Conservation (phyloP, 345 rosid species). For the Cardamine occulta region DNA sequence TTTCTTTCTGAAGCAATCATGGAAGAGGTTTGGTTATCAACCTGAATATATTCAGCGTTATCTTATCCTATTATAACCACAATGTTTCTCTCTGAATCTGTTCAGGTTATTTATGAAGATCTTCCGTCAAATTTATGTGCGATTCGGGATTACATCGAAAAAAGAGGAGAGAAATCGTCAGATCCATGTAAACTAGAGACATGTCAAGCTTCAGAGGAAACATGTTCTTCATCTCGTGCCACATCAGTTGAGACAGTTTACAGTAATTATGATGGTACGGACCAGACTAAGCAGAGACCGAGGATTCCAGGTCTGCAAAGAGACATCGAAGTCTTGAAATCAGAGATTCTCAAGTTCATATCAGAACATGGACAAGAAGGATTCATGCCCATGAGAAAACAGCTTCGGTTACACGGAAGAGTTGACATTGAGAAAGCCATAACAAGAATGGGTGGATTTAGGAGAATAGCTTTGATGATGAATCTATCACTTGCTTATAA, state of each 20-base stretch:
- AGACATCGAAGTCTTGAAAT: constrained; percentile 75
- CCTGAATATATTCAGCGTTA: neutral
- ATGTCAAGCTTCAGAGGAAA: constrained; percentile 46
- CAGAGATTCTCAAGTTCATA: constrained; percentile 82
- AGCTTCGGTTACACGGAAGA: constrained; percentile 85
- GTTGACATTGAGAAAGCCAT: constrained; percentile 96
- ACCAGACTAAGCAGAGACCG: constrained; percentile 57
- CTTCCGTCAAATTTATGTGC: constrained; percentile 94
- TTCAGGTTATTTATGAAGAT: constrained; percentile 93
- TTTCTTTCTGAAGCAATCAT: constrained; percentile 95
- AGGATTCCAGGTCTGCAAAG: constrained; percentile 89
- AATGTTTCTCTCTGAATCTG: constrained; percentile 17
- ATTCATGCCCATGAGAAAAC: constrained; percentile 99
- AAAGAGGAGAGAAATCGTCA: constrained; percentile 45
- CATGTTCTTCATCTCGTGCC: constrained; percentile 43
- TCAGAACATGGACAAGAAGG: constrained; percentile 92
- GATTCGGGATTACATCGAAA: constrained; percentile 88
- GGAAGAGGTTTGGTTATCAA: constrained; percentile 74
- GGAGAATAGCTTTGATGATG: constrained; percentile 79
- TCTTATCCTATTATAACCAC: neutral
- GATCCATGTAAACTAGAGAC: constrained; percentile 48
- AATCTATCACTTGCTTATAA: constrained; percentile 93
- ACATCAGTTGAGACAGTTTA: constrained; percentile 10
- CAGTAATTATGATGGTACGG: constrained; percentile 26
- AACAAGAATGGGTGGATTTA: constrained; percentile 89